These are phyloP conservation scores for Blakeslea trispora DNA, from an alignment of 371 early-diverging fungal genomes.

Conservation along the genomic window DNA sequence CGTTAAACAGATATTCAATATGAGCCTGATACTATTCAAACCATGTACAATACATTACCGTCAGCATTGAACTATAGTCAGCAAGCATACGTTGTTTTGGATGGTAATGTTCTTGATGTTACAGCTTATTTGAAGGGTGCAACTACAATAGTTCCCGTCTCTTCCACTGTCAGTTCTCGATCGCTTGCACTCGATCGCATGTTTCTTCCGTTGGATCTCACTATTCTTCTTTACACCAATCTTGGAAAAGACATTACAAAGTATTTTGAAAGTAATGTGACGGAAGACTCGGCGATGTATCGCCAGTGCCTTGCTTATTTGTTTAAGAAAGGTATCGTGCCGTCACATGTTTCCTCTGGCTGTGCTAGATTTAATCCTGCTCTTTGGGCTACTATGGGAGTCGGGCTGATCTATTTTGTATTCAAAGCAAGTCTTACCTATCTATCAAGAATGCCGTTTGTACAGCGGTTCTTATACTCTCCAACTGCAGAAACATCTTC, in stretches of 20 bases:
- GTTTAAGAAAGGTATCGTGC: constrained; percentile 38
- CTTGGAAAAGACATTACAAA: constrained; percentile 46
- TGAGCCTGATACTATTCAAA: constrained; percentile 19
- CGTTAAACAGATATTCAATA: constrained; percentile 34
- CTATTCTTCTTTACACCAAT: constrained; percentile 29
- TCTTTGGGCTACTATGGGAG: constrained; percentile 52
- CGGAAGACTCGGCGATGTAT: constrained; percentile 29
- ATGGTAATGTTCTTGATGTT: constrained; percentile 46
- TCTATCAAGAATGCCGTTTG: constrained; percentile 37
- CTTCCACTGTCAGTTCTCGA: constrained; percentile 36
- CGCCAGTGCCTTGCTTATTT: constrained; percentile 32
- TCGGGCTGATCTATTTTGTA: constrained; percentile 38
- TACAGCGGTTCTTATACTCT: constrained; percentile 36
- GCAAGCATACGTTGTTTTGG: constrained; percentile 40
- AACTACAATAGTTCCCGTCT: constrained; percentile 36
- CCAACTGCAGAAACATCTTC: constrained; percentile 21
- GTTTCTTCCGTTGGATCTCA: constrained; percentile 49
- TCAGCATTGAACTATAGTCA: constrained; percentile 25
- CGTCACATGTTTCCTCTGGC: constrained; percentile 25
- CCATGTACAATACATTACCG: constrained; percentile 28
- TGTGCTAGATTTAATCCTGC: constrained; percentile 47
- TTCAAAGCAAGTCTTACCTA: constrained; percentile 49
- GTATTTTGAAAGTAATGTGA: constrained; percentile 37
- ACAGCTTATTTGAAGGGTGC: constrained; percentile 39
- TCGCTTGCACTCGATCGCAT: constrained; percentile 48